Evolutionary conservation across 2,329 filamentous ascomycete genomes (phyloP).

Genomic region (Nakataea oryzae): DNA sequence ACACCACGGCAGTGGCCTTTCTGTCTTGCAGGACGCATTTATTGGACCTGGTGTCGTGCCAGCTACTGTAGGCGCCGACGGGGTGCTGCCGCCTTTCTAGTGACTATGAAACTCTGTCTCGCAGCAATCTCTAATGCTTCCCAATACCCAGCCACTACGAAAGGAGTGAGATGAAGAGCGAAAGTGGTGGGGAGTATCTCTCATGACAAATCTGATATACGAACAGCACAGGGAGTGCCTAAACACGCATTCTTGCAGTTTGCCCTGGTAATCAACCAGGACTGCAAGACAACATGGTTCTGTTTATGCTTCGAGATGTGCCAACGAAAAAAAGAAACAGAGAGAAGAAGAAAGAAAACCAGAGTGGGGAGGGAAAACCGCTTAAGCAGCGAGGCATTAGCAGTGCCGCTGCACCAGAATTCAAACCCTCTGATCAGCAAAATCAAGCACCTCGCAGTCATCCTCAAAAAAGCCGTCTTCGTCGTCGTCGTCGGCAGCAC

Average conservation of each 20-base stretch:
- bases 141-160: not conserved
- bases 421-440: constrained; percentile 62
- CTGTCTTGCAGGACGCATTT: not conserved
- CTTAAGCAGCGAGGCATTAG: not conserved
- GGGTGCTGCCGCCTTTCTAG: not conserved
- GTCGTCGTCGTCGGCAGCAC: constrained; percentile 25
- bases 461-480: constrained; percentile 85
- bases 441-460: constrained; percentile 84
- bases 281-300: not conserved
- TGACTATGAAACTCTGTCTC: not conserved
- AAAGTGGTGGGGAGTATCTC: not conserved
- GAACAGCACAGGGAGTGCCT: not conserved
- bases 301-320: not conserved
- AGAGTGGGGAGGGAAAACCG: not conserved
- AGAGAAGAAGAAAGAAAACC: not conserved
- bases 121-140: not conserved
- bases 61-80: not conserved
- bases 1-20: not conserved
- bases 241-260: not conserved
- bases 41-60: not conserved
- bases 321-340: not conserved
- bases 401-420: not conserved
- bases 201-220: not conserved
- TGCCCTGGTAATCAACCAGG: not conserved
- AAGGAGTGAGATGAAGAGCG: not conserved